A percentile compares a stretch with the other conserved stretches of the same genome.
Evolutionary conservation across 176 grass and related monocot genomes (phyloP).

Genomic region (Otatea glauca): DNA sequence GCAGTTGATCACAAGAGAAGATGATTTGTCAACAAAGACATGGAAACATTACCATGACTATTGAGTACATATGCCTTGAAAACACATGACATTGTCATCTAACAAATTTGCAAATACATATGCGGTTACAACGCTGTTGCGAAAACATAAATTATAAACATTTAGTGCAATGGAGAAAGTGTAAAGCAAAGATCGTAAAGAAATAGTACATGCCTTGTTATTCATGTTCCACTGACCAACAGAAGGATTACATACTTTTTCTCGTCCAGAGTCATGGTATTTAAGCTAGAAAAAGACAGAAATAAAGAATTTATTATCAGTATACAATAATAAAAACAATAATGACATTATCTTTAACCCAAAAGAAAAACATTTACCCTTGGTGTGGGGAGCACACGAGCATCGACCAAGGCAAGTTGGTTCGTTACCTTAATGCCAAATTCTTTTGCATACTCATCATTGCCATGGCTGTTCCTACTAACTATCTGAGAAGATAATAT

Average conservation of each 20-base stretch:
- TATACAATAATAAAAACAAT: no score
- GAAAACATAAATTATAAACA: background rate
- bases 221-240: conserved; percentile 94
- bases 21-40: background rate
- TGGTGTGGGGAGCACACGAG: conserved; percentile 69
- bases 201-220: conserved; percentile 54
- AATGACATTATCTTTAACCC: no score
- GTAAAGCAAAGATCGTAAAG: background rate
- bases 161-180: background rate
- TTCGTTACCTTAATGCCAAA: conserved; percentile 71
- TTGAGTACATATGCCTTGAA: background rate
- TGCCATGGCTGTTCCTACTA: conserved; percentile 44
- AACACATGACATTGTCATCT: background rate
- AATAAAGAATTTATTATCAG: no score
- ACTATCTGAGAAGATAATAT: conserved; percentile 57
- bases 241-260: conserved; percentile 60
- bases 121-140: background rate
- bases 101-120: background rate
- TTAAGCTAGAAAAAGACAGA: conserved; percentile 61
- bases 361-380: conserved; percentile 37
- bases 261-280: conserved; percentile 75
- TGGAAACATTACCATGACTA: background rate
- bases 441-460: conserved; percentile 62
- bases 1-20: background rate
- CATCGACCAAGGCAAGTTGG: conserved; percentile 66